Base-by-base conservation (phyloP, 495 filamentous ascomycete genomes). In the Aspergillus mulundensis region DNA sequence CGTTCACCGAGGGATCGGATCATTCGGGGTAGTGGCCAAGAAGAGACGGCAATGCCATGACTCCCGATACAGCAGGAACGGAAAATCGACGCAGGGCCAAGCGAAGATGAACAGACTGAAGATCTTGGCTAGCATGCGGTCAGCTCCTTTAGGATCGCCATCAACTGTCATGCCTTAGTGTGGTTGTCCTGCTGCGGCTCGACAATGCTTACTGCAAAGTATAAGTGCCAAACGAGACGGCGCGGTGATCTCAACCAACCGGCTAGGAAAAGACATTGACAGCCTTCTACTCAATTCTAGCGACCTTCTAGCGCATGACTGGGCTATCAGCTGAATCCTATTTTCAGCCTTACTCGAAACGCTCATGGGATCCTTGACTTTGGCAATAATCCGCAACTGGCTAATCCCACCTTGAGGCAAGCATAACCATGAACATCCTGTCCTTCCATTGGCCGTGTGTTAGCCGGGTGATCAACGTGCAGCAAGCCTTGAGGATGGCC, bases 401-500 rank as follows among this genome's bases (percentile, higher is more conserved):
- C 5, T 15, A 52, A 30, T 36, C 25, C 20, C 14, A 32, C 15
- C 5, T 43, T 0, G 15, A 53, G 50, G 16, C 50, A 43, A 3
- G 50, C 38, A 43, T 43, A 32, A 20, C 50, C 20, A 32, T 23
- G n/a, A 30, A 16, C 14, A 5, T 21, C 23, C 40, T 23, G 23
- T 1, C 11, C 10, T 21, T n/a, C n/a, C 6, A 53, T 32, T 53
- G 38, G 50, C 16, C 23, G 19, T 16, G 50, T 42, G 15, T 21
- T 39, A 40, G 48, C 48, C 48, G 34, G 48, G 48, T 50, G 48
- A 40, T 50, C 48, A 50, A 15, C 34, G 1, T 50, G 34, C 38
- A 43, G n/a, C 2, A 42, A 28, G 12, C 3, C 25, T 53, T 43
- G 38, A 39, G 24, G 50, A 32, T 53, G 50, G 40, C 50, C 36